Percentiles rank a stretch among this genome's conserved stretches.
These are phyloP conservation scores for Botrytis cinerea DNA, from an alignment of 2,329 filamentous ascomycete genomes.

Conservation along the genomic window DNA sequence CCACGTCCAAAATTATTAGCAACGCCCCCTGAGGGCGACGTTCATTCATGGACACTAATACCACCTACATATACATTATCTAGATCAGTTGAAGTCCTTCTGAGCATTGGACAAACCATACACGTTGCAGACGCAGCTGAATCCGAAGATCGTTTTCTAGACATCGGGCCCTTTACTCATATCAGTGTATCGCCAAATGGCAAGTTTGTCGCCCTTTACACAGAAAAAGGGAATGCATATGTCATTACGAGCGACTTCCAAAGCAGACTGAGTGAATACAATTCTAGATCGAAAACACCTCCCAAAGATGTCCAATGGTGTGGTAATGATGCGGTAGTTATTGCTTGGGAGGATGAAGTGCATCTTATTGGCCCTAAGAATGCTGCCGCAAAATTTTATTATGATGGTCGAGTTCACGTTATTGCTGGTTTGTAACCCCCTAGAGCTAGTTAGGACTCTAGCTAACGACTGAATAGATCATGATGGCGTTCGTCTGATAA, in stretches of 20 bases:
- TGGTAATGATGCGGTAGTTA: conserved; percentile 86
- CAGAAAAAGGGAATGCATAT: conserved; percentile 80
- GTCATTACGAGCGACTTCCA: conserved; percentile 96
- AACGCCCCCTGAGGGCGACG: conserved; percentile 70
- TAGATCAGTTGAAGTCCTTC: conserved; percentile 85
- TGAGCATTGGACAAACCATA: conserved; percentile 82
- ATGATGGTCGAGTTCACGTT: conserved; percentile 87
- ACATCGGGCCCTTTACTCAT: conserved; percentile 90
- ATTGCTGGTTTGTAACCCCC: conserved; percentile 65
- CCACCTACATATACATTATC: conserved; percentile 87
- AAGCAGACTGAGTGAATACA: conserved; percentile 86
- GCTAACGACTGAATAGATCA: conserved; percentile 49
- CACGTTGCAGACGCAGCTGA: conserved; percentile 86
- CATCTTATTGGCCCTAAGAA: conserved; percentile 88
- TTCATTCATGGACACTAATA: conserved; percentile 87
- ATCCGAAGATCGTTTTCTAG: conserved; percentile 85
- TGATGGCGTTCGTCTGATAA: conserved; percentile 88
- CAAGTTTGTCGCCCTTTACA: conserved; percentile 84
- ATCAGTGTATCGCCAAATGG: conserved; percentile 90
- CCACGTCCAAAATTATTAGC: conserved; percentile 84
- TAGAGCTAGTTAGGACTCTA: neutral
- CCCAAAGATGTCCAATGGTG: conserved; percentile 95
- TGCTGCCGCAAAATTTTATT: conserved; percentile 75
- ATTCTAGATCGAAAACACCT: conserved; percentile 80
- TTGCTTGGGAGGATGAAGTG: conserved; percentile 97